These are phyloP conservation scores for Capsicum rhomboideum DNA, from an alignment of 257 asterid species.

Conservation along the genomic window DNA sequence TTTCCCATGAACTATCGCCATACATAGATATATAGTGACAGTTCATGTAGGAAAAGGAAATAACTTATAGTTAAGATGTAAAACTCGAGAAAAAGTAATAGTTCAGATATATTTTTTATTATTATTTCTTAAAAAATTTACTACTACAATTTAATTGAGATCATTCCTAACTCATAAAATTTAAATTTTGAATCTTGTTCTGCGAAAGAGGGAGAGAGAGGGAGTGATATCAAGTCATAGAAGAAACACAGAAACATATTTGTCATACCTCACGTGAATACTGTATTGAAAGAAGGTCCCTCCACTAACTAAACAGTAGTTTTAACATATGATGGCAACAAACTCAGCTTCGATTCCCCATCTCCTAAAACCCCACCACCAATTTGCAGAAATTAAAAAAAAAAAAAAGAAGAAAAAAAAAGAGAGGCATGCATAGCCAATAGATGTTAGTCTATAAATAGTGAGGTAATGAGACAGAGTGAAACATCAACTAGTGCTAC, in stretches of 20 bases:
- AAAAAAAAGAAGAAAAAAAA: not conserved
- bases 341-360: not conserved
- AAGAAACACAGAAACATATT: conserved; percentile 11
- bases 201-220: not conserved
- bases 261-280: conserved; percentile 11
- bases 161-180: not conserved
- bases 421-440: not conserved
- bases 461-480: not conserved
- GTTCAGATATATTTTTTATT: not conserved
- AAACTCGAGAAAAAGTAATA: not conserved
- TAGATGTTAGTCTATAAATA: conserved; percentile 22
- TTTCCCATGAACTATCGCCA: not conserved
- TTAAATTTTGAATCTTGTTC: not conserved
- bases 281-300: conserved; percentile 10
- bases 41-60: not conserved
- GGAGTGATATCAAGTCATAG: conserved; percentile 29
- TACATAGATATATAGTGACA: not conserved
- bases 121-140: not conserved
- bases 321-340: not conserved
- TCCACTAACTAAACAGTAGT: conserved; percentile 12
- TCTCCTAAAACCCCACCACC: not conserved
- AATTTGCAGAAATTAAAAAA: not conserved
- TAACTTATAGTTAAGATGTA: not conserved
- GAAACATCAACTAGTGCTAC: not conserved
- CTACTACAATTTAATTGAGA: not conserved